These are phyloP conservation scores for Schizosaccharomyces cryophilus DNA, from an alignment of 805 yeast genomes.

Conservation along the genomic window DNA sequence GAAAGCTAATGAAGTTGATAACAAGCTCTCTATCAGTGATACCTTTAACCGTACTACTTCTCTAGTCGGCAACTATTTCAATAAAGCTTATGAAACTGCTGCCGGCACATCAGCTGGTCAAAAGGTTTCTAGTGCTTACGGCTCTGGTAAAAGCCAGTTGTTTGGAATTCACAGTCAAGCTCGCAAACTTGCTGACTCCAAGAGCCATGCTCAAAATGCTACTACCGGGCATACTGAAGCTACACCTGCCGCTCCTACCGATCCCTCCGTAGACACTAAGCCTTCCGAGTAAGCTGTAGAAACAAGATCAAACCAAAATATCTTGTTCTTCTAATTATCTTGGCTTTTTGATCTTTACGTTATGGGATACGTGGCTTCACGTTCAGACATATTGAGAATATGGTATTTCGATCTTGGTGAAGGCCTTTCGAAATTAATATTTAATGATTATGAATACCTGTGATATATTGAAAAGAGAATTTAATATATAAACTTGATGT, in stretches of 20 bases:
- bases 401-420: too few species aligned
- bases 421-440: too few species aligned
- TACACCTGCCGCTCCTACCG: background rate
- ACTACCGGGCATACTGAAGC: background rate
- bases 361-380: too few species aligned
- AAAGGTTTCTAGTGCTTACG: slow-evolving; percentile 36
- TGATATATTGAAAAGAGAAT: too few species aligned
- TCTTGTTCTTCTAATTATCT: background rate
- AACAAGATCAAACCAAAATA: background rate
- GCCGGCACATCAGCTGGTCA: slow-evolving; percentile 20
- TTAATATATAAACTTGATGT: too few species aligned
- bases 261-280: background rate
- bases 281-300: background rate
- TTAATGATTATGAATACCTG: too few species aligned
- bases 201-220: background rate
- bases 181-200: slow-evolving; percentile 32
- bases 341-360: background rate
- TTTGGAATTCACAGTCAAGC: slow-evolving; percentile 53
- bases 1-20: slow-evolving; percentile 21
- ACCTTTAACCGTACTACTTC: slow-evolving; percentile 15
- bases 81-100: slow-evolving; percentile 16
- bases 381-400: too few species aligned
- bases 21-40: slow-evolving; percentile 13
- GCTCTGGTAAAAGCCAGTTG: slow-evolving; percentile 29
- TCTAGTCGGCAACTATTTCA: slow-evolving; percentile 11